A percentile compares a stretch with the other conserved stretches of the same genome.
Conservation (phyloP, 441 rosid species). For the Daphne laureola region DNA sequence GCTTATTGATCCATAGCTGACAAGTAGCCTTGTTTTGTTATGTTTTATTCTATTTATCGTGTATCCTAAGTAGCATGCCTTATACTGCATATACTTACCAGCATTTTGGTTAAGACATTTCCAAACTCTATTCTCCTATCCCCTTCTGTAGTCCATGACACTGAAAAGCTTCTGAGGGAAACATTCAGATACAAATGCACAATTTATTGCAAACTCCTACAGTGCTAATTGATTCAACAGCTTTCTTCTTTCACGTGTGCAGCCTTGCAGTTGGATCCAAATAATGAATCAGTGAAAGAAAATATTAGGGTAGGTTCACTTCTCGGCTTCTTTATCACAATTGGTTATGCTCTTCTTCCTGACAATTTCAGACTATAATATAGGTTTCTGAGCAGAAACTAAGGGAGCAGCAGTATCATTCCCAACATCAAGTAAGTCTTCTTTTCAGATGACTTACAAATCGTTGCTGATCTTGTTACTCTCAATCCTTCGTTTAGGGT, state of each 20-base stretch:
- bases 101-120: too few species aligned
- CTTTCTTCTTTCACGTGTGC: conserved; percentile 22
- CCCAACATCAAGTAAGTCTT: conserved; percentile 41
- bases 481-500: not conserved
- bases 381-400: conserved; percentile 70
- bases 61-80: not conserved
- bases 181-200: too few species aligned
- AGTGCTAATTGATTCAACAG: too few species aligned
- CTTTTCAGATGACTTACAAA: not conserved
- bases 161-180: too few species aligned
- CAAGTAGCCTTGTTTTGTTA: not conserved
- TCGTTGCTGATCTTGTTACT: not conserved
- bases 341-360: not conserved
- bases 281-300: conserved; percentile 62
- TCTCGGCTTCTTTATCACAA: not conserved
- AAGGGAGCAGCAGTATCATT: conserved; percentile 43
- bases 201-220: too few species aligned
- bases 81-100: too few species aligned
- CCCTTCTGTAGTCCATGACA: too few species aligned
- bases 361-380: conserved; percentile 13
- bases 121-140: too few species aligned
- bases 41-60: too few species aligned
- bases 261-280: conserved; percentile 79
- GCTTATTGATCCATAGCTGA: not conserved
- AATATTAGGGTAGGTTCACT: conserved; percentile 53